Evolutionary conservation across 2,329 filamentous ascomycete species (phyloP), one percentile per base, ranked within the genome.

Genomic region (Phialemonium atrogriseum): DNA sequence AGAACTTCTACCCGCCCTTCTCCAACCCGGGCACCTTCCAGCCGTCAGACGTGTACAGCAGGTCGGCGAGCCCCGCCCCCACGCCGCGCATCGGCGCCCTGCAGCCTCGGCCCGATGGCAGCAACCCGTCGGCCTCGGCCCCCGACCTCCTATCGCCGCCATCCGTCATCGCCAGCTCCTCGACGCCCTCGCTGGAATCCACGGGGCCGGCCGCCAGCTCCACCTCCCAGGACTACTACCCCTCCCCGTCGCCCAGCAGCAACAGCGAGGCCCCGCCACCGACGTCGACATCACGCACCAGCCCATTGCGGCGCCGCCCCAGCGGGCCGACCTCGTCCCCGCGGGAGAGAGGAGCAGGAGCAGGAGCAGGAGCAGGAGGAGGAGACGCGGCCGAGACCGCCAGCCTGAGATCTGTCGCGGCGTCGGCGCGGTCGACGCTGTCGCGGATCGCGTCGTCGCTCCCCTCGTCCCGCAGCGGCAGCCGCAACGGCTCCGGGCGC

Each of bases 21-120:
- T 83, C 85, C 2, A 95, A 89, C 7, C 77, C 83, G 0, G 80
- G 84, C 44, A 78, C 77, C 0, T 89, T 94, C 56, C 80, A 83
- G 38, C 70, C 72, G 5, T 83, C 84, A 22, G 80, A 77, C 6
- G 75, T 80, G 20, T 89, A 84, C 49, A 85, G 80, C 53, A 68
- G 66, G 48, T 60, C 74, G 31, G 68, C 73, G 37, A 66, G 73
- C 42, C 65, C 66, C 6, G 52, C 60, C 2, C 62, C 68, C 2
- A 73, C 69, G 3, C 70, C 68, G 0, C 56, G 60, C 7, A 52
- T 66, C 14, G 48, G 43, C 7, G 56, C 60, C 19, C 39, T 50
- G 5, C 50, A 44, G 17, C 59, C 52, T 13, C 39, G 38, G 25
- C 49, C 56, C 0, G 57, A 49, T 7, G 46, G 43, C 11, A 49